Evolutionary conservation across 2,329 filamentous ascomycete species (phyloP), one percentile per base, ranked within the genome.

Genomic region (Verticillium alfalfae): DNA sequence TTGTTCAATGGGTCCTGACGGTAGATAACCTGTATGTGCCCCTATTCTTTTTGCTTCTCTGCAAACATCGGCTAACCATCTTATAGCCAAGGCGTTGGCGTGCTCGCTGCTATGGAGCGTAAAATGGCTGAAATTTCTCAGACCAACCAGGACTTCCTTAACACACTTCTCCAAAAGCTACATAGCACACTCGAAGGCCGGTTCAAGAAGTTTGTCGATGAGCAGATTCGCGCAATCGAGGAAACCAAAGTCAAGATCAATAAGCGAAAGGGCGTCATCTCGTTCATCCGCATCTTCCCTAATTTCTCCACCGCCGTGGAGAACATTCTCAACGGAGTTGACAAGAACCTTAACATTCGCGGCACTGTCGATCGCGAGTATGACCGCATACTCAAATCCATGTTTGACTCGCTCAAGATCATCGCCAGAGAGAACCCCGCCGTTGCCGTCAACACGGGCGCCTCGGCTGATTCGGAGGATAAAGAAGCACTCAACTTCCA

Each of bases 201-300:
- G 2, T 97, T 97, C 78, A 88, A 84, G 64, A 92, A 91, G 65
- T 97, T 98, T 69, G 87, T 98, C 9, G 94, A 98, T 67, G 92
- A 97, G 66, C 95, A 99, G 73, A 90, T 98, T 63, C 91, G 92
- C 34, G 93, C 93, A 5, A 97, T 98, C 66, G 95, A 98, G 76
- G 95, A 98, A 64, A 98, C 93, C 45, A 98, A 98, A 76, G 94
- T 99, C 74, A 97, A 97, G 80, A 93, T 97, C 76, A 97, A 97
- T 81, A 98, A 98, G 81, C 90, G 95, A 67, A 97, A 96, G 78
- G 94, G 95, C 12, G 92, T 99, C 61, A 97, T 98, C 69, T 88
- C 89, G 16, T 98, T 98, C 75, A 94, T 98, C 80, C 91, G 92
- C 66, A 89, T 94, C 49, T 98, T 98, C 80, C 95, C 94, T 0